phyloP scores from a whole-genome alignment of 345 rosid species.

The Mercurialis annua region DNA sequence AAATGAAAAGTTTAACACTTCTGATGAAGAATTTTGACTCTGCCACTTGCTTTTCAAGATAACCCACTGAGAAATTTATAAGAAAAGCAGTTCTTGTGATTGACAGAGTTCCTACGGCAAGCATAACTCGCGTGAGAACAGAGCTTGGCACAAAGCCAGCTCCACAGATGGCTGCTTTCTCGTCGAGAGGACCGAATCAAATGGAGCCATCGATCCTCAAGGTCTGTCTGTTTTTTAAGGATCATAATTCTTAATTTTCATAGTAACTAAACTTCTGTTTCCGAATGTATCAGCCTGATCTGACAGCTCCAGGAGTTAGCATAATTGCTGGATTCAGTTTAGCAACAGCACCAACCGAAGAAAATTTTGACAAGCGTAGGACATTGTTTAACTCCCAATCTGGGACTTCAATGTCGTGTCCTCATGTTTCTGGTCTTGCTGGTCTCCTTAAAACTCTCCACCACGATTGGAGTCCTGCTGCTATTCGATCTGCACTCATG shows the following conservation, averaged over 20 bases:
- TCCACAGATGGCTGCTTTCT: slow-evolving; percentile 22
- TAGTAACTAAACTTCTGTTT: not conserved
- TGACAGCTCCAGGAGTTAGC: slow-evolving; percentile 50
- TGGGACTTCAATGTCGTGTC: slow-evolving; percentile 60
- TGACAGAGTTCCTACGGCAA: slow-evolving; percentile 29
- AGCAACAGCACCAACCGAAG: slow-evolving; percentile 21
- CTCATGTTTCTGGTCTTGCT: slow-evolving; percentile 47
- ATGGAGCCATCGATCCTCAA: slow-evolving; percentile 39
- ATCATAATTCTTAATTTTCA: not conserved
- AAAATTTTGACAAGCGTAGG: slow-evolving; percentile 26
- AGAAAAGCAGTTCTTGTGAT: too few species aligned
- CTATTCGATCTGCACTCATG: slow-evolving; percentile 49
- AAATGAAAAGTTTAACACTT: too few species aligned
- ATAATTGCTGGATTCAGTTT: slow-evolving; percentile 40
- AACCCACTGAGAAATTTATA: too few species aligned
- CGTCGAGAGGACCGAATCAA: slow-evolving; percentile 22
- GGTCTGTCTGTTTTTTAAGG: slow-evolving; percentile 23
- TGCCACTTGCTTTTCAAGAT: not conserved
- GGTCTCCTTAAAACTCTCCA: slow-evolving; percentile 47
- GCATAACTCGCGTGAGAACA: slow-evolving; percentile 2
- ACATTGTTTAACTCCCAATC: slow-evolving; percentile 26
- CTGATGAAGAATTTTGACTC: too few species aligned
- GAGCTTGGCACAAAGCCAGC: slow-evolving; percentile 11
- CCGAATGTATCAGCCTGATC: slow-evolving; percentile 2
- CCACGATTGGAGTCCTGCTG: slow-evolving; percentile 50